Evolutionary conservation across 768 basidiomycete genomes (phyloP).

Genomic region (Leccinum uliginosum): DNA sequence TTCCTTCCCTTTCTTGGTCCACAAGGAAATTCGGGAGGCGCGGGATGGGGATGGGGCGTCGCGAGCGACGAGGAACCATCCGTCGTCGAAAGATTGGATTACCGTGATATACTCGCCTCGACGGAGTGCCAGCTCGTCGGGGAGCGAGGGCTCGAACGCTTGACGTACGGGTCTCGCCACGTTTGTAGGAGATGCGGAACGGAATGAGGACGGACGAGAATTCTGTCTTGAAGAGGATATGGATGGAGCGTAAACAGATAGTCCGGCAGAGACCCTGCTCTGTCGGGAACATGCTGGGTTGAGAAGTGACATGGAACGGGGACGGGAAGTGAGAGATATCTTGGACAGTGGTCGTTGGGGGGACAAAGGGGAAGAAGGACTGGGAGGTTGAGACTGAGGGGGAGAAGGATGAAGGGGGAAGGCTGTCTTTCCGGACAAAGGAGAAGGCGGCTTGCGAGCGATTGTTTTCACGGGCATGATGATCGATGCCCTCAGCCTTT

Average conservation of each 20-base stretch:
- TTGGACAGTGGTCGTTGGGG: background rate
- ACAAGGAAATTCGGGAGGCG: conserved; percentile 29
- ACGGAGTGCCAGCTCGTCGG: conserved; percentile 62
- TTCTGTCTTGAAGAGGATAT: conserved; percentile 2
- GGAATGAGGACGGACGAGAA: conserved; percentile 9
- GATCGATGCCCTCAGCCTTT: conserved; percentile 41
- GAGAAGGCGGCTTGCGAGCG: conserved; percentile 32
- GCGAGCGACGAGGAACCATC: conserved; percentile 73
- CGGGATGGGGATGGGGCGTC: conserved; percentile 39
- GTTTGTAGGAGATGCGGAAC: conserved; percentile 29
- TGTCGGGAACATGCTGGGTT: conserved; percentile 23
- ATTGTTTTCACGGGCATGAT: conserved; percentile 51
- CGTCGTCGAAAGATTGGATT: conserved; percentile 69
- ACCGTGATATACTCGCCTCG: conserved; percentile 59
- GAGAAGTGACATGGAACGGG: conserved; percentile 16
- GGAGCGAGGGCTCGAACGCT: conserved; percentile 62
- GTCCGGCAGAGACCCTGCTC: conserved; percentile 31
- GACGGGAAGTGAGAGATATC: conserved; percentile 13
- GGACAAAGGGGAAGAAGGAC: conserved; percentile 34
- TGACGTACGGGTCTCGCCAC: conserved; percentile 55
- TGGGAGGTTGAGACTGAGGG: conserved; percentile 35
- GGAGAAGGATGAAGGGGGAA: conserved; percentile 31
- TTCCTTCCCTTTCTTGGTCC: conserved; percentile 4
- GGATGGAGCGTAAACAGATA: conserved; percentile 38
- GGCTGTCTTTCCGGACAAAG: conserved; percentile 39